phyloP scores from a whole-genome alignment of 148 eudicot species.

The Rhododendron simsii region DNA sequence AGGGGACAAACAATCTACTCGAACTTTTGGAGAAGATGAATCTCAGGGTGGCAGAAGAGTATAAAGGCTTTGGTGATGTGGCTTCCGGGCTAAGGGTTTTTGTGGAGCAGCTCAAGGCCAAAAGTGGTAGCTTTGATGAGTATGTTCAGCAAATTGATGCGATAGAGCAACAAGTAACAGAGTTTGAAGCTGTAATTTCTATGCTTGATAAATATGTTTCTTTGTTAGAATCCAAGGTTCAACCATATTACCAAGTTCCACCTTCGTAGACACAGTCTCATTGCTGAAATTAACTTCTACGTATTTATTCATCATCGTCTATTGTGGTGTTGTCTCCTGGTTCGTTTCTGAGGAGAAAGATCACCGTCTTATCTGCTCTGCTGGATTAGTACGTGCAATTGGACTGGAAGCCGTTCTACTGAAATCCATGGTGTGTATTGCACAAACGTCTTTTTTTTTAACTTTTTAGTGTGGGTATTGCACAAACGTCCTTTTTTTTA shows the following conservation, averaged over 20 bases:
- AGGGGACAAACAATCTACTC: constrained; percentile 76
- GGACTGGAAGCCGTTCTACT: background rate
- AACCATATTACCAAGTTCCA: constrained; percentile 50
- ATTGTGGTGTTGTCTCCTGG: background rate
- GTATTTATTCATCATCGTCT: background rate
- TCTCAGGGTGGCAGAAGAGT: constrained; percentile 85
- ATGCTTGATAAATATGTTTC: constrained; percentile 85
- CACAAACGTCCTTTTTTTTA: background rate
- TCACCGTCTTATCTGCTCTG: background rate
- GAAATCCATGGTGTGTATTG: background rate
- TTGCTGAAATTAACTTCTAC: background rate
- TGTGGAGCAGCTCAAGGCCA: constrained; percentile 80
- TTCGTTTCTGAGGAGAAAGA: background rate
- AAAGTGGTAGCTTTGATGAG: constrained; percentile 71
- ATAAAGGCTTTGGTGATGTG: constrained; percentile 71
- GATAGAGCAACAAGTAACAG: constrained; percentile 84
- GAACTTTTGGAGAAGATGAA: constrained; percentile 93
- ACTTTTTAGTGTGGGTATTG: background rate
- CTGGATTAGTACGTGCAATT: background rate
- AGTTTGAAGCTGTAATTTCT: constrained; percentile 87
- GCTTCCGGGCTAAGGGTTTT: constrained; percentile 93
- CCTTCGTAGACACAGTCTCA: constrained; percentile 25
- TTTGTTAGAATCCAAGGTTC: constrained; percentile 69
- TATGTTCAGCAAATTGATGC: constrained; percentile 82
- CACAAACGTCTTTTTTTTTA: background rate